A percentile compares a stretch with the other conserved stretches of the same genome.
phyloP scores from a whole-genome alignment of 2,329 filamentous ascomycete genomes.

The Trichoderma sp. region DNA sequence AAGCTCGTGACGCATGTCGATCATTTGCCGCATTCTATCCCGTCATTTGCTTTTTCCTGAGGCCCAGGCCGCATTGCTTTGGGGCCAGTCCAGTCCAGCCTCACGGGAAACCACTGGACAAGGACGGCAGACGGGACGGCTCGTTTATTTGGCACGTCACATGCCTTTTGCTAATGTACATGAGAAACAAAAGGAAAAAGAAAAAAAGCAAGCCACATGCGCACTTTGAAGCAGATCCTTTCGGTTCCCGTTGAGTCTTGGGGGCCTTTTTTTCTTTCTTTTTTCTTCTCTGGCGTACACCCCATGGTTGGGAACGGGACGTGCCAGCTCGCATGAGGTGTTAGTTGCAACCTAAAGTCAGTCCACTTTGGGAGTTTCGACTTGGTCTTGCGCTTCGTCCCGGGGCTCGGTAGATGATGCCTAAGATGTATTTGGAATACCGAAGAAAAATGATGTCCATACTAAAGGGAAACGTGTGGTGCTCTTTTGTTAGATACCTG shows the following conservation, averaged over 20 bases:
- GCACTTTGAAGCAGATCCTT: not conserved
- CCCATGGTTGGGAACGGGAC: not conserved
- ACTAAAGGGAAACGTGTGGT: not conserved
- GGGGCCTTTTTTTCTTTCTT: not conserved
- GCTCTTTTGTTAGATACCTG: not conserved
- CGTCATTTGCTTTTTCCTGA: not conserved
- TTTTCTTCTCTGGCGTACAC: not conserved
- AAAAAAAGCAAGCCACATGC: not conserved
- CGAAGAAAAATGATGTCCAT: not conserved
- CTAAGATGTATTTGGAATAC: not conserved
- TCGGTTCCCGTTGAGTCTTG: not conserved
- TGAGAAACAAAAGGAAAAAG: not conserved
- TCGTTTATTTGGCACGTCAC: not conserved
- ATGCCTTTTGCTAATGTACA: not conserved
- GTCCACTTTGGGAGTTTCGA: not conserved
- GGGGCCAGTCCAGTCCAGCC: not conserved
- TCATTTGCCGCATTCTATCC: not conserved
- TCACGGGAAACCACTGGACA: not conserved
- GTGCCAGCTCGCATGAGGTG: not conserved
- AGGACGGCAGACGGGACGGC: not conserved
- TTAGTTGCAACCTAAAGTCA: not conserved
- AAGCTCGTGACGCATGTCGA: not conserved
- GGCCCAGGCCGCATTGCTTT: too few species aligned
- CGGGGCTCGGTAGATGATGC: not conserved
- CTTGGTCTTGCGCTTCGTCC: not conserved